These are phyloP conservation scores for Leersia perrieri DNA, from an alignment of 176 grass and related monocot species.

Conservation along the genomic window DNA sequence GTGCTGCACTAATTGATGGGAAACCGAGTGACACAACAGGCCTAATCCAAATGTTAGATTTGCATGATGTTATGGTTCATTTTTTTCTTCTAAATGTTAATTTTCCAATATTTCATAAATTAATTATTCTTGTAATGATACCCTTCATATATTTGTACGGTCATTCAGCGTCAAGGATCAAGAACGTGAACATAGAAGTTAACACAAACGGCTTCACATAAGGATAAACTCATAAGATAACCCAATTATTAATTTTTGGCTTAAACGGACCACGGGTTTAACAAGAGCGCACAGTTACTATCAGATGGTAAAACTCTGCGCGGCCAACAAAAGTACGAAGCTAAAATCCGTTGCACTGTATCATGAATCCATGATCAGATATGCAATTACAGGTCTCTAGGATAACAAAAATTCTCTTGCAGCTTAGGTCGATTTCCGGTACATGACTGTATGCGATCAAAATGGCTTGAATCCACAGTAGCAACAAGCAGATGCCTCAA, in stretches of 20 bases:
- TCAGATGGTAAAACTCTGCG: background rate
- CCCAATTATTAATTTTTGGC: background rate
- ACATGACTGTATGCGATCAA: background rate
- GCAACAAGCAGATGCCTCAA: background rate
- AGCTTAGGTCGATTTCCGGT: background rate
- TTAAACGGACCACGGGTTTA: background rate
- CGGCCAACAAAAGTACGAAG: background rate
- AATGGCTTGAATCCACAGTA: background rate
- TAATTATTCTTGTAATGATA: too few relatives aligned
- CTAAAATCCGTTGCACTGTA: background rate
- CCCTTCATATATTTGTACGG: background rate
- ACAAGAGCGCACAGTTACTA: background rate
- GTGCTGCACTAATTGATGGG: background rate
- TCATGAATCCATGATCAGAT: background rate
- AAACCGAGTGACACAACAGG: background rate
- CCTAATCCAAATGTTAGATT: too few relatives aligned
- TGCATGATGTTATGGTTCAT: too few relatives aligned
- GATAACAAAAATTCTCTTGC: background rate
- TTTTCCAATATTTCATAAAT: background rate
- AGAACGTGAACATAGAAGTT: background rate
- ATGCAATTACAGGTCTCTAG: background rate
- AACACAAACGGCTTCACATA: background rate
- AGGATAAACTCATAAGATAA: background rate
- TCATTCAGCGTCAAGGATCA: background rate
- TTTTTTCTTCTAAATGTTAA: too few relatives aligned